A percentile compares a stretch with the other conserved stretches of the same genome.
Conservation (phyloP, 306 rosid species). For the Malus asiatica region DNA sequence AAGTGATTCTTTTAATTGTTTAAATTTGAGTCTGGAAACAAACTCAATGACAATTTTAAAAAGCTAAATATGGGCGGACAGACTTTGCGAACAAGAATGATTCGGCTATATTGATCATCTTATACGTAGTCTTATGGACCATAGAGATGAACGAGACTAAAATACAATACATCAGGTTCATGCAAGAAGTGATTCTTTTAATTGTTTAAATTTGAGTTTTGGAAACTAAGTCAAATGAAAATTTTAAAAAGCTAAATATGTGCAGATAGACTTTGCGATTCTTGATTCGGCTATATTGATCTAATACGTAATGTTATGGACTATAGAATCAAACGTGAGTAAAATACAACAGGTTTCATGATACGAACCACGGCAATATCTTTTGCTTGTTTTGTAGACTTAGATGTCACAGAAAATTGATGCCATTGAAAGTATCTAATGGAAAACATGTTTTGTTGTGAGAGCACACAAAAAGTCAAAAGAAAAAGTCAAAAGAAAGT, state of each 20-base stretch:
- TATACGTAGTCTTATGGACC: no score
- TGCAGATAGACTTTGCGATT: not conserved
- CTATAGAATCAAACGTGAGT: no score
- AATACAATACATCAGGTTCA: not conserved
- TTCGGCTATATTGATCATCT: no score
- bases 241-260: not conserved
- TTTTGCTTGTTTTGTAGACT: not conserved
- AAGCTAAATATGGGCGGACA: not conserved
- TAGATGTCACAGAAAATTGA: not conserved
- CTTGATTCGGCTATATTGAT: no score
- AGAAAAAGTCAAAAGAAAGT: not conserved
- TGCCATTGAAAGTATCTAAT: not conserved
- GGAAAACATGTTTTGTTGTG: not conserved
- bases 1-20: not conserved
- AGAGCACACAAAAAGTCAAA: not conserved
- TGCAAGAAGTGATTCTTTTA: not conserved
- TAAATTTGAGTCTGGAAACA: not conserved
- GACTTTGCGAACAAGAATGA: not conserved
- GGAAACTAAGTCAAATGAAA: not conserved
- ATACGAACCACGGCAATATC: rapidly evolving
- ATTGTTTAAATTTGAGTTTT: not conserved
- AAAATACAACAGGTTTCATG: not conserved
- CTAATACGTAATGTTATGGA: no score
- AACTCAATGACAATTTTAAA: not conserved
- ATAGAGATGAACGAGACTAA: no score